phyloP scores from a whole-genome alignment of 331 rosid species.

The Acacia concinna region DNA sequence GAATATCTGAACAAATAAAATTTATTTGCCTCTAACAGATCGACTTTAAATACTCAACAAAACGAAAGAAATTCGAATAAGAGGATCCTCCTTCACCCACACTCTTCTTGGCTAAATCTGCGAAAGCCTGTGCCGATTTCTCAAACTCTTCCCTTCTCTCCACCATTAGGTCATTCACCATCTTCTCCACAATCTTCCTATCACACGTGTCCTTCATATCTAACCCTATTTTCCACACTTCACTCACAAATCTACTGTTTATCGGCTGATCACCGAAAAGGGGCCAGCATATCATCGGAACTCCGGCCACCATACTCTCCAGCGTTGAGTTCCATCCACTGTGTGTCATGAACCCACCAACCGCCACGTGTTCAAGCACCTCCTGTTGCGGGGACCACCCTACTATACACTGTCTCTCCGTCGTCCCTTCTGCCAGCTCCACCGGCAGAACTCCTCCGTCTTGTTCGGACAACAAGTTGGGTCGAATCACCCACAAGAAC shows the following conservation, averaged over 20 bases:
- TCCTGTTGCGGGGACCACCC: conserved; percentile 42
- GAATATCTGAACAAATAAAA: no score
- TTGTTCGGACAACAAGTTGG: not conserved
- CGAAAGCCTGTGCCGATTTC: not conserved
- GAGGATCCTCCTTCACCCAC: not conserved
- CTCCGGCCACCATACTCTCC: conserved; percentile 40
- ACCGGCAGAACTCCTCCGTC: not conserved
- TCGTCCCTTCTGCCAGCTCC: conserved; percentile 29
- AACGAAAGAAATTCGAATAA: not conserved
- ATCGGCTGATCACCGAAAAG: conserved; percentile 37
- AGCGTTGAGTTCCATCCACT: conserved; percentile 47
- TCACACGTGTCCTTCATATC: conserved; percentile 31
- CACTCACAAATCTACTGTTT: conserved; percentile 46
- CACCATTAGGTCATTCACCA: not conserved
- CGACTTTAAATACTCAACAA: conserved; percentile 14
- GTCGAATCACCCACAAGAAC: conserved; percentile 29
- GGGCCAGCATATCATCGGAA: conserved; percentile 49
- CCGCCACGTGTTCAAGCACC: conserved; percentile 30
- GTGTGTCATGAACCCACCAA: conserved; percentile 42
- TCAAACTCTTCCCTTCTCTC: not conserved
- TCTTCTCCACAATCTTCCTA: not conserved
- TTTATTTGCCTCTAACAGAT: not conserved
- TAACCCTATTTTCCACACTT: conserved; percentile 42
- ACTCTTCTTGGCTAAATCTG: not conserved
- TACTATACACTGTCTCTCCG: conserved; percentile 25